Conservation (phyloP, 192 early-diverging fungal genomes). For the Backusella parvicylindrica region DNA sequence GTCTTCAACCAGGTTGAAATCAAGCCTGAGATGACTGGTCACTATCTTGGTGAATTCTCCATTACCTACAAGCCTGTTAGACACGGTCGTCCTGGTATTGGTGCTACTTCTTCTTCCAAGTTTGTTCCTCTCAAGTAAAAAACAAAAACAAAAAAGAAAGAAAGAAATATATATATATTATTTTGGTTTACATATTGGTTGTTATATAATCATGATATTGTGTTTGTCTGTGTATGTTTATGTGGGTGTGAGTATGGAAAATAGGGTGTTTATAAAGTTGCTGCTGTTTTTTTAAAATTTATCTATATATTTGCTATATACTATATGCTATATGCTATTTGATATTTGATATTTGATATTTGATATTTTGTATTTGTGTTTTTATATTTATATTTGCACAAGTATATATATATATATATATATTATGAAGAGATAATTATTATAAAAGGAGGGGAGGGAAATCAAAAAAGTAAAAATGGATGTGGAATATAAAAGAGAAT, state of each 20-base stretch:
- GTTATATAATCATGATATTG: background rate
- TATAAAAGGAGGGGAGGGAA: background rate
- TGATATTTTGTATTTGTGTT: too few species aligned
- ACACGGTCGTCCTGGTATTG: conserved; percentile 99
- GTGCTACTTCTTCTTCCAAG: conserved; percentile 96
- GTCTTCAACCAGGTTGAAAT: conserved; percentile 99
- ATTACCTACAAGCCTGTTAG: conserved; percentile 99
- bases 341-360: too few species aligned
- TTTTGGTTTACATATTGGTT: background rate
- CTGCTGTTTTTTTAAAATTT: background rate
- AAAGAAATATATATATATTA: background rate
- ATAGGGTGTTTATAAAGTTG: background rate
- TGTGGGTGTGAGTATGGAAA: background rate
- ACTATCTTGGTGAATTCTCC: conserved; percentile 36
- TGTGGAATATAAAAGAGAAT: too few species aligned
- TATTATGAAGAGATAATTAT: too few species aligned
- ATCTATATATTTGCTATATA: too few species aligned
- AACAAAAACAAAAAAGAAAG: background rate
- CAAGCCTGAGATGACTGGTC: conserved; percentile 49
- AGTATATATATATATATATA: too few species aligned
- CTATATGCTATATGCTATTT: too few species aligned
- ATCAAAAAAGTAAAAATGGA: background rate
- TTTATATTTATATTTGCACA: too few species aligned
- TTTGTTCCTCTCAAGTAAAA: conserved; percentile 87
- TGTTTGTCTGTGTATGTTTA: background rate